These are phyloP conservation scores for Megacollybia platyphylla DNA, from an alignment of 1,284 basidiomycete species.

Conservation along the genomic window DNA sequence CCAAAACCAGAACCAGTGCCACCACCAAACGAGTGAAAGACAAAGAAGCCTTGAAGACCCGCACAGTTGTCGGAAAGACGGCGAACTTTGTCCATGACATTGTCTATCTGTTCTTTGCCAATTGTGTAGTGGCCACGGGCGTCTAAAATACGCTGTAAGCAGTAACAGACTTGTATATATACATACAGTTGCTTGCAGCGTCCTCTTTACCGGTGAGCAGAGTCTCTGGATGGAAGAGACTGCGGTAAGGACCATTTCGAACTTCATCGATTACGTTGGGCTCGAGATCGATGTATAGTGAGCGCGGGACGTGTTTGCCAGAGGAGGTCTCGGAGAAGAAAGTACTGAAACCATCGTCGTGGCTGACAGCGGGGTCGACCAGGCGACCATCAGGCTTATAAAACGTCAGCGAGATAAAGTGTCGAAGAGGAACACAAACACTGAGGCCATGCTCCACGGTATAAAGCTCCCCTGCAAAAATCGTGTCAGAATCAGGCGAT, in stretches of 20 bases:
- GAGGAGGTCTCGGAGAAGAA: slow-evolving; percentile 91
- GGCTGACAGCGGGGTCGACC: slow-evolving; percentile 56
- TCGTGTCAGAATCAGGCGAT: slow-evolving; percentile 12
- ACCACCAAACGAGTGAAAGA: slow-evolving; percentile 99
- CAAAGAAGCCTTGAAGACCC: slow-evolving; percentile 98
- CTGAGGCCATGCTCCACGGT: slow-evolving; percentile 96
- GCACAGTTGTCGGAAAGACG: slow-evolving; percentile 95
- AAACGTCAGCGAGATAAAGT: slow-evolving; percentile 5
- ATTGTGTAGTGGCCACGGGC: slow-evolving; percentile 98
- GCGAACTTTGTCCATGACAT: slow-evolving; percentile 93
- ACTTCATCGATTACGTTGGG: slow-evolving; percentile 98
- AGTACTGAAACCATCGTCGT: slow-evolving; percentile 92
- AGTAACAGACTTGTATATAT: slow-evolving; percentile 6
- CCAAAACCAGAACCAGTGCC: slow-evolving; percentile 99
- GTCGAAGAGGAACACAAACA: slow-evolving; percentile 35
- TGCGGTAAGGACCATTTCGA: slow-evolving; percentile 88
- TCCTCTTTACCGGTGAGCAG: slow-evolving; percentile 98
- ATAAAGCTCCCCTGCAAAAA: slow-evolving; percentile 56
- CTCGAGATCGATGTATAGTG: slow-evolving; percentile 95
- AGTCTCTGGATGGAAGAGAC: slow-evolving; percentile 98
- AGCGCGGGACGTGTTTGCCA: slow-evolving; percentile 97
- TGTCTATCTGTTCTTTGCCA: slow-evolving; percentile 89
- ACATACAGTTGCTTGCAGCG: slow-evolving; percentile 95
- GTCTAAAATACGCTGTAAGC: slow-evolving; percentile 33
- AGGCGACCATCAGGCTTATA: slow-evolving; percentile 84